Conservation (phyloP, 768 basidiomycete species). For the Tulasnella sp. region DNA sequence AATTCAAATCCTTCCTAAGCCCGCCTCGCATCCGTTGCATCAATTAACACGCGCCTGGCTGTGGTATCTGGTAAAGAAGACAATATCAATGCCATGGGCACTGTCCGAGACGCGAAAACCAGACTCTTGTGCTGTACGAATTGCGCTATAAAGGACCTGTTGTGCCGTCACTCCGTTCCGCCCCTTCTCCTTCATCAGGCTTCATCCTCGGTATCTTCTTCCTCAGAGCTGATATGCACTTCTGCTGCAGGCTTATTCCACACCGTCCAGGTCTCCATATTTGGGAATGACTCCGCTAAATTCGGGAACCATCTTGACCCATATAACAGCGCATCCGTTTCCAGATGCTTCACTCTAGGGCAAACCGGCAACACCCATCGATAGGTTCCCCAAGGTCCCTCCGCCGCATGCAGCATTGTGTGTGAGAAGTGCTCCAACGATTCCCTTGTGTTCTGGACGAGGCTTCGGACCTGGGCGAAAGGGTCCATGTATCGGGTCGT, state of each 20-base stretch:
- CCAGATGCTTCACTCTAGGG: constrained; percentile 2
- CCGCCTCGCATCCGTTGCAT: too few relatives aligned
- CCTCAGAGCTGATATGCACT: too few relatives aligned
- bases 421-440: constrained; percentile 4
- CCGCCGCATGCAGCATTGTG: constrained; percentile 1
- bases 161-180: too few relatives aligned
- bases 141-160: too few relatives aligned
- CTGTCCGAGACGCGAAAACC: too few relatives aligned
- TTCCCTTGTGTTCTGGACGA: neutral
- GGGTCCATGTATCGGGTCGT: neutral
- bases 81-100: too few relatives aligned
- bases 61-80: too few relatives aligned
- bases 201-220: too few relatives aligned
- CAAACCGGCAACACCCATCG: neutral
- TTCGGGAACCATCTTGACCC: constrained; percentile 6
- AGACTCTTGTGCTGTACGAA: too few relatives aligned
- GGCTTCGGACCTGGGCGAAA: constrained; percentile 5
- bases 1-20: too few relatives aligned
- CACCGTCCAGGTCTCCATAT: constrained; percentile 1
- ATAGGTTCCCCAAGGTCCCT: constrained; percentile 1
- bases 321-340: constrained; percentile 2
- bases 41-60: too few relatives aligned
- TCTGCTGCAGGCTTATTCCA: neutral
- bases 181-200: too few relatives aligned
- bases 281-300: neutral